Base-by-base conservation (phyloP, 2,329 filamentous ascomycete genomes). In the Trichoderma koningii region DNA sequence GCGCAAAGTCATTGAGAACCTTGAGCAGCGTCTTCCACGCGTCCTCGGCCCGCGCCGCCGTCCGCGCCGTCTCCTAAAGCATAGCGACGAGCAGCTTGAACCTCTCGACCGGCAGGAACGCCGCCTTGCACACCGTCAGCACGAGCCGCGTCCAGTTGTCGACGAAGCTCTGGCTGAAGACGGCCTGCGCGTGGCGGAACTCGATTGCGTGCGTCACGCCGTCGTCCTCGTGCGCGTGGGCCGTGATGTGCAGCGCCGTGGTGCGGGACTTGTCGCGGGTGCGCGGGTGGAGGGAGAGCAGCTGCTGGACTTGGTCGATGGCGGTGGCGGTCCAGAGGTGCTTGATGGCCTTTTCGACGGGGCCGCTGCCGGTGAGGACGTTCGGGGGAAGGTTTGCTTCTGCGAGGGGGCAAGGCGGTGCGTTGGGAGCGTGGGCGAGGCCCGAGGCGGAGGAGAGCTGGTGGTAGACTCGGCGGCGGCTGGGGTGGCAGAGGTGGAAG, bases 171-270 rank as follows among this genome's bases (percentile, higher is more conserved):
- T 30, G 19, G 44, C 45, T 63, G 41, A 69, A 68, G 6, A 64
- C 59, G 19, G 66, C 63, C 53, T 68, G 65, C 19, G 68, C 67
- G 53, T 69, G 66, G 12, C 69, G 66, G 41, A 70, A 70, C 55
- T 69, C 68, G 28, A 70, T 6, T 23, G 65, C 65, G n/a, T 55
- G 23, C n/a, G 59, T 53, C 30, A 12, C 15, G 6, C 23, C 30
- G 30, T 62, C 65, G 44, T 65, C 52, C 14, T 63, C 52, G 42
- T 64, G 45, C 12, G 15, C 38, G 28, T 64, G 65, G 17, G 50
- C 41, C 3, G 30, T 60, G 38, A 66, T 17, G 7, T 15, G 30
- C 15, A 66, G 21, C 23, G 64, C 57, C 5, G 64, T 66, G 38
- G 15, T 28, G 3, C 30, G 28, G 10, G 45, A 14, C 34, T 38